Conservation (phyloP, 2,329 filamentous ascomycete species). For the Chaetomium globosum region DNA sequence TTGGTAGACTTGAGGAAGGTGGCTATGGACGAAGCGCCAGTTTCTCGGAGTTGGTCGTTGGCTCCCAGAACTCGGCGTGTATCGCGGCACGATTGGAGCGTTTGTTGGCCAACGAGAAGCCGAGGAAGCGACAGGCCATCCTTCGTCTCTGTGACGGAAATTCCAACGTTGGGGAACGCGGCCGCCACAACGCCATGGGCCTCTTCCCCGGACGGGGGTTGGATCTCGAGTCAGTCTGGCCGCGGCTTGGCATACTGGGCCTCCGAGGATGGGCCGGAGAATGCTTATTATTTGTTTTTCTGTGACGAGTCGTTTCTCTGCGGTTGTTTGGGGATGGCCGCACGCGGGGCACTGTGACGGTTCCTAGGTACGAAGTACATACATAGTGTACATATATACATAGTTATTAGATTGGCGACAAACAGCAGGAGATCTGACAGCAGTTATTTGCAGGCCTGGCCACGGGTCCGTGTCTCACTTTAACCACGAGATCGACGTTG, state of each 20-base stretch:
- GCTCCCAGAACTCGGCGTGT: conserved; percentile 8
- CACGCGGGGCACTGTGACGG: background rate
- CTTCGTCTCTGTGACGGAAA: conserved; percentile 6
- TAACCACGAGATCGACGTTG: conserved; percentile 8
- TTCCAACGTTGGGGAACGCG: background rate
- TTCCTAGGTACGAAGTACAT: no score
- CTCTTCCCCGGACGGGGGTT: conserved; percentile 9
- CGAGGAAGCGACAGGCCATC: background rate
- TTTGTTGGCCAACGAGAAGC: conserved; percentile 10
- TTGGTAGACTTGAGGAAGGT: background rate
- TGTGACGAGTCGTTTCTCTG: background rate
- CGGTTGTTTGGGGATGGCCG: background rate
- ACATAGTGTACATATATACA: background rate
- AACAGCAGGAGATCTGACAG: background rate
- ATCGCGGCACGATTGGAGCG: conserved; percentile 21
- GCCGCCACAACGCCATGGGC: background rate
- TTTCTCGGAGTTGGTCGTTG: background rate
- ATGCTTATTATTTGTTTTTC: conserved; percentile 19
- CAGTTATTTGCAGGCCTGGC: background rate
- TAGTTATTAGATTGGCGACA: background rate
- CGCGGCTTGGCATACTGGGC: conserved; percentile 13
- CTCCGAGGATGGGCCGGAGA: background rate
- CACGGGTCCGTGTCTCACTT: conserved; percentile 9
- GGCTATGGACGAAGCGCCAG: background rate
- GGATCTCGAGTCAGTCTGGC: conserved; percentile 1